These are phyloP conservation scores for Amanita muscaria DNA, from an alignment of 768 basidiomycete genomes.

Conservation along the genomic window DNA sequence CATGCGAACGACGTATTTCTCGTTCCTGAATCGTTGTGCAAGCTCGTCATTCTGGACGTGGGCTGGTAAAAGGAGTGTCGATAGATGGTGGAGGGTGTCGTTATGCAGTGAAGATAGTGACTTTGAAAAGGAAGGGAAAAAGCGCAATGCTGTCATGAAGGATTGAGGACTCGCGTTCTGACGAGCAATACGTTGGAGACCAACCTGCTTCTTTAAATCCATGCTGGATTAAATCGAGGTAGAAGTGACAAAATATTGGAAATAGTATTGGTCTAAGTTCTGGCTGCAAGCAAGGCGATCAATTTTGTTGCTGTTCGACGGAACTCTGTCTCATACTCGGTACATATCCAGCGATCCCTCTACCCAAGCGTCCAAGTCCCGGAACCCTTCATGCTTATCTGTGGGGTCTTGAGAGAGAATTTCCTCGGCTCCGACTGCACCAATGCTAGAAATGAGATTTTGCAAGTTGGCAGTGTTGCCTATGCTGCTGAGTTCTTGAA, in stretches of 20 bases:
- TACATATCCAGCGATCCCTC: slow-evolving; percentile 91
- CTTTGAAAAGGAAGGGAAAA: slow-evolving; percentile 62
- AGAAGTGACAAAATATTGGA: slow-evolving; percentile 96
- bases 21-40: slow-evolving; percentile 78
- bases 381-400: slow-evolving; percentile 80
- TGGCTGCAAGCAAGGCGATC: slow-evolving; percentile 41
- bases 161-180: slow-evolving; percentile 6
- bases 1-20: slow-evolving; percentile 87
- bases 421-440: slow-evolving; percentile 75
- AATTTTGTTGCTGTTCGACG: not conserved
- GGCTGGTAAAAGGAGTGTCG: slow-evolving; percentile 68
- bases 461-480: slow-evolving; percentile 68
- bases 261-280: slow-evolving; percentile 91
- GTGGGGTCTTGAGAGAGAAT: slow-evolving; percentile 74
- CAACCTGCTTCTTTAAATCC: slow-evolving; percentile 86
- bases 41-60: slow-evolving; percentile 80
- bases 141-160: slow-evolving; percentile 50
- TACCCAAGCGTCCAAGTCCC: slow-evolving; percentile 82
- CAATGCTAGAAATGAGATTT: slow-evolving; percentile 67
- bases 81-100: slow-evolving; percentile 65
- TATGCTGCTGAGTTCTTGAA: slow-evolving; percentile 61
- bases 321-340: slow-evolving; percentile 39
- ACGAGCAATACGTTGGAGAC: slow-evolving; percentile 17
- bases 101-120: slow-evolving; percentile 61
- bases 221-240: slow-evolving; percentile 85